phyloP scores from a whole-genome alignment of 306 rosid genomes.

The Psophocarpus tetragonolobus region DNA sequence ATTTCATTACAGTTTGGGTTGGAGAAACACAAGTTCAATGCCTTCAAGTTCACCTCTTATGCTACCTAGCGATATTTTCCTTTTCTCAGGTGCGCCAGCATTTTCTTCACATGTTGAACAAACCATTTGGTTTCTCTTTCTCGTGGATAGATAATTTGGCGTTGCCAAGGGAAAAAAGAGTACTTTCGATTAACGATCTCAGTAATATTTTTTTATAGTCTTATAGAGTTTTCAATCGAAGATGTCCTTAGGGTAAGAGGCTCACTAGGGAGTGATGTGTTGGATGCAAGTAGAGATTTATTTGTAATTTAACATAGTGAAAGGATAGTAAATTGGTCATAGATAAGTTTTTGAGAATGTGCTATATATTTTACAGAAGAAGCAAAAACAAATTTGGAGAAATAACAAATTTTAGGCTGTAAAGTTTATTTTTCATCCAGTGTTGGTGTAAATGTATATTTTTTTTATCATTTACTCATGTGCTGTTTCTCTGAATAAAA shows the following conservation, averaged over 20 bases:
- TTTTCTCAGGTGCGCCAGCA: slow-evolving; percentile 6
- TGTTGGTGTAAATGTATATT: not conserved
- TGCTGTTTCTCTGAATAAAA: too few species aligned
- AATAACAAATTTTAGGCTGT: not conserved
- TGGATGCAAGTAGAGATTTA: not conserved
- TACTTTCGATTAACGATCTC: not conserved
- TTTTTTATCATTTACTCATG: not conserved
- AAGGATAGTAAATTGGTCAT: not conserved
- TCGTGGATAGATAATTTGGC: not conserved
- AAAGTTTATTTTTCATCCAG: not conserved
- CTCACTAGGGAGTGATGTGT: not conserved
- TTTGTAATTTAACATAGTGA: slow-evolving; percentile 1
- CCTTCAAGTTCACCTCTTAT: not conserved
- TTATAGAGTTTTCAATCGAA: not conserved
- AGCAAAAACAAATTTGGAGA: not conserved
- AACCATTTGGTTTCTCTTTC: not conserved
- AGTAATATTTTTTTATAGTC: not conserved
- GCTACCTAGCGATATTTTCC: slow-evolving; percentile 1
- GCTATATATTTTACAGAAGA: not conserved
- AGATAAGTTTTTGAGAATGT: not conserved
- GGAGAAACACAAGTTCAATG: slow-evolving; percentile 19
- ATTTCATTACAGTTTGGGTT: not conserved
- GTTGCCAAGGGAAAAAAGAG: not conserved
- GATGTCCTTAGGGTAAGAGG: not conserved
- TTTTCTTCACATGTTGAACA: slow-evolving; percentile 15